These are phyloP conservation scores for Ustilago xerochloae DNA, from an alignment of 1,284 basidiomycete species.

Conservation along the genomic window DNA sequence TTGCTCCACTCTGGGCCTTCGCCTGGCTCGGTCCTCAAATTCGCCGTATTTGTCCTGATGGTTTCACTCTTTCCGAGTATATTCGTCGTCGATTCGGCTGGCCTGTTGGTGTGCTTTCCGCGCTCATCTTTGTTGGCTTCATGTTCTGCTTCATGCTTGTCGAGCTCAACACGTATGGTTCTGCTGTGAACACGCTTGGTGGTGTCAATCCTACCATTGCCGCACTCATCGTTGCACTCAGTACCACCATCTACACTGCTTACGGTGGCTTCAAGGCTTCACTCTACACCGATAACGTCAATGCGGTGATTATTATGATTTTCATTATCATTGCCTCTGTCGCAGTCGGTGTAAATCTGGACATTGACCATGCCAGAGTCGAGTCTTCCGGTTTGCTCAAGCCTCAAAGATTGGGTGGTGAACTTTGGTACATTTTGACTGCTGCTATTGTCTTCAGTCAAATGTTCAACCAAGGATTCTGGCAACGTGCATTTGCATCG, in stretches of 20 bases:
- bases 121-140: slow-evolving; percentile 65
- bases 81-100: slow-evolving; percentile 66
- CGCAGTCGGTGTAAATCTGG: slow-evolving; percentile 63
- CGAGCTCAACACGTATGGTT: slow-evolving; percentile 67
- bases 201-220: slow-evolving; percentile 63
- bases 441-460: slow-evolving; percentile 66
- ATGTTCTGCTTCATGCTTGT: slow-evolving; percentile 68
- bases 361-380: slow-evolving; percentile 56
- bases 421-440: slow-evolving; percentile 66
- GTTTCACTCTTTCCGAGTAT: slow-evolving; percentile 67
- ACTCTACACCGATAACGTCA: slow-evolving; percentile 68
- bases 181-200: slow-evolving; percentile 55
- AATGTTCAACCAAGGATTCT: slow-evolving; percentile 69
- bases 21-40: slow-evolving; percentile 67
- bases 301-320: slow-evolving; percentile 64
- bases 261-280: slow-evolving; percentile 68
- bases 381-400: slow-evolving; percentile 57
- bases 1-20: slow-evolving; percentile 65
- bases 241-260: slow-evolving; percentile 67
- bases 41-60: slow-evolving; percentile 63
- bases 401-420: slow-evolving; percentile 62
- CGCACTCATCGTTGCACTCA: slow-evolving; percentile 64
- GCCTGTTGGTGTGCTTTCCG: slow-evolving; percentile 64
- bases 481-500: slow-evolving; percentile 68
- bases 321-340: slow-evolving; percentile 63